Percentiles rank a stretch among this genome's conserved stretches.
Conservation (phyloP, 495 filamentous ascomycete species). For the Tuber brumale region DNA sequence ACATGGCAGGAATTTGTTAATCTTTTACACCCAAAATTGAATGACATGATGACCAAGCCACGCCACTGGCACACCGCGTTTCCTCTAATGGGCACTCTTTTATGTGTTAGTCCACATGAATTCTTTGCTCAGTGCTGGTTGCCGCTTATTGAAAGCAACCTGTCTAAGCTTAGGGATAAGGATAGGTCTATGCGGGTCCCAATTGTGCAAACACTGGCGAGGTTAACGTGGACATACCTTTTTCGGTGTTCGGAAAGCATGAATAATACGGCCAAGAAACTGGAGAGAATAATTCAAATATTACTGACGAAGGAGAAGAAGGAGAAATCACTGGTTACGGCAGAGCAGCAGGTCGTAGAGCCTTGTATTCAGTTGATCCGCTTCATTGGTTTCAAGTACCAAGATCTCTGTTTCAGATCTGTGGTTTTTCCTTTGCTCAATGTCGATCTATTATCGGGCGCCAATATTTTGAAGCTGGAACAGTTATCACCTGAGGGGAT, state of each 20-base stretch:
- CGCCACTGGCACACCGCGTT: slow-evolving; percentile 85
- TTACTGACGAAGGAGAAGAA: slow-evolving; percentile 70
- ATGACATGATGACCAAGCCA: slow-evolving; percentile 79
- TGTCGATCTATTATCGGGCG: slow-evolving; percentile 72
- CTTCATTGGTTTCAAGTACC: slow-evolving; percentile 89
- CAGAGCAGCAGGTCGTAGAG: slow-evolving; percentile 73
- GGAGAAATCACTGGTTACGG: slow-evolving; percentile 56
- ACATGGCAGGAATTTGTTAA: slow-evolving; percentile 82
- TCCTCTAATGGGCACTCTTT: slow-evolving; percentile 71
- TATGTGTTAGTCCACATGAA: slow-evolving; percentile 82
- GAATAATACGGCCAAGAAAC: slow-evolving; percentile 62
- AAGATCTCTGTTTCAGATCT: slow-evolving; percentile 81
- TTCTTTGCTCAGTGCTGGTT: slow-evolving; percentile 79
- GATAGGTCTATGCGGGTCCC: slow-evolving; percentile 72
- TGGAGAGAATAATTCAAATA: slow-evolving; percentile 78
- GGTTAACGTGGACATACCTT: slow-evolving; percentile 93
- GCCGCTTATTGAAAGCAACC: slow-evolving; percentile 65
- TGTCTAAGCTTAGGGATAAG: slow-evolving; percentile 79
- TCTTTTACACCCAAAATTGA: slow-evolving; percentile 64
- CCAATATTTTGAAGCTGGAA: slow-evolving; percentile 77
- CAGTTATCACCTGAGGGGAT: slow-evolving; percentile 93
- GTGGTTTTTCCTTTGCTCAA: slow-evolving; percentile 95
- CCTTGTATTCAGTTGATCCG: slow-evolving; percentile 88
- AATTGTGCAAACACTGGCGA: slow-evolving; percentile 80
- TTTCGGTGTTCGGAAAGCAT: slow-evolving; percentile 70